Evolutionary conservation across 371 early-diverging fungal genomes (phyloP), one percentile per base, ranked within the genome.

Genomic region (Nematocida sp.): DNA sequence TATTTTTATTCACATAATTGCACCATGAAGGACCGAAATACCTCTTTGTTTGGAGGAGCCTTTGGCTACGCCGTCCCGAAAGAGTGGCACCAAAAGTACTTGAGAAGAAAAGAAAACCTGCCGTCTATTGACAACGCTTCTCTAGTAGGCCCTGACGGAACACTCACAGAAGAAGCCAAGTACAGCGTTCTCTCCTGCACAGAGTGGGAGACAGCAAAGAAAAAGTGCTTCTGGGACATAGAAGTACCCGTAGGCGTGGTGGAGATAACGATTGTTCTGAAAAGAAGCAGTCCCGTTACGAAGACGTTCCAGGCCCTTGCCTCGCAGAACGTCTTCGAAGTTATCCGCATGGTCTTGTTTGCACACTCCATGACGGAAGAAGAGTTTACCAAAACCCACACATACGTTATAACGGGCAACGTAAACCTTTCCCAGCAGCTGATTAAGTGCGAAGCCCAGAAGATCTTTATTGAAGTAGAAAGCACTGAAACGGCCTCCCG

Each of bases 51-150:
- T n/a, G n/a, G n/a, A n/a, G n/a, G n/a, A n/a, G n/a, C n/a, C n/a
- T n/a, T n/a, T n/a, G 67, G 74, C 19, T 70, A 70, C 46, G 74
- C 74, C 23, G n/a, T 70, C 13, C 29, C 74, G 25, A 70, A n/a
- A 32, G 62, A 46, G 31, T 58, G 67, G 49, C 60, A 70, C 38
- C 15, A 29, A 3, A 34, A 7, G 15, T 60, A 58, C 53, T 56
- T 49, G 36, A 48, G 13, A n/a, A 48, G 32, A 4, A 29, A 46
- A 3, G 32, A 38, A 17, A 8, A 11, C 29, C 8, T 45, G 27
- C 13, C 60, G 31, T 13, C 8, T 13, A 17, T 70, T 4, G 45
- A 31, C 3, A 70, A 60, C 34, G 19, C 32, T n/a, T 21, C 11
- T n/a, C 45, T 70, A 8, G 21, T 58, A 27, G 36, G 7, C 7